A percentile compares a stretch with the other conserved stretches of the same genome.
phyloP scores from a whole-genome alignment of 192 early-diverging fungal genomes.

The Podila epigama region DNA sequence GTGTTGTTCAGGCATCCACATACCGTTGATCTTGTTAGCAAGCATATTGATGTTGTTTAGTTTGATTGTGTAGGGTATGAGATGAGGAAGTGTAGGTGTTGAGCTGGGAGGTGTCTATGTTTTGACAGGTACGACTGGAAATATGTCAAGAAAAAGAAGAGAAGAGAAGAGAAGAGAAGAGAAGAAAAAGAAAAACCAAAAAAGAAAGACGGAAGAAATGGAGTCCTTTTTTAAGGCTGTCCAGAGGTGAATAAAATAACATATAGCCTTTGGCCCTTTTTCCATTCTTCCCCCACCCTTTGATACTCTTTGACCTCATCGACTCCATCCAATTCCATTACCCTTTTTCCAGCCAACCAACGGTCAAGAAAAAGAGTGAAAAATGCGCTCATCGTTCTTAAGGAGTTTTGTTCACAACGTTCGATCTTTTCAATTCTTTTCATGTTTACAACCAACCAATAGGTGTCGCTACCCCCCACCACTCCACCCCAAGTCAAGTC shows the following conservation, averaged over 20 bases:
- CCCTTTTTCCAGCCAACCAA: no score
- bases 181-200: neutral
- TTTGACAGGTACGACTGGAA: neutral
- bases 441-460: neutral
- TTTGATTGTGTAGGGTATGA: neutral
- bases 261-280: no score
- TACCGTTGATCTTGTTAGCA: slow-evolving; percentile 49
- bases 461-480: neutral
- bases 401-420: slow-evolving; percentile 2
- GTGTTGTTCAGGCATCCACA: neutral
- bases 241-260: no score
- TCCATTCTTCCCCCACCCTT: no score
- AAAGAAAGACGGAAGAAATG: neutral
- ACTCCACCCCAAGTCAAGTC: no score
- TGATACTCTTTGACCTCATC: no score
- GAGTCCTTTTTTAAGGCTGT: no score
- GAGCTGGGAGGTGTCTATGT: neutral
- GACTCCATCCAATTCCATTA: no score
- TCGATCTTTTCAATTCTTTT: neutral
- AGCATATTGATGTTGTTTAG: slow-evolving; percentile 5
- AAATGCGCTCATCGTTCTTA: neutral
- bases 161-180: neutral
- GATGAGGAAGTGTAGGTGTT: slow-evolving; percentile 3
- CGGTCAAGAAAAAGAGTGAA: no score
- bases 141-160: neutral